Evolutionary conservation across 495 filamentous ascomycete genomes (phyloP), one percentile per base, ranked within the genome.

Genomic region (Letharia columbiana): DNA sequence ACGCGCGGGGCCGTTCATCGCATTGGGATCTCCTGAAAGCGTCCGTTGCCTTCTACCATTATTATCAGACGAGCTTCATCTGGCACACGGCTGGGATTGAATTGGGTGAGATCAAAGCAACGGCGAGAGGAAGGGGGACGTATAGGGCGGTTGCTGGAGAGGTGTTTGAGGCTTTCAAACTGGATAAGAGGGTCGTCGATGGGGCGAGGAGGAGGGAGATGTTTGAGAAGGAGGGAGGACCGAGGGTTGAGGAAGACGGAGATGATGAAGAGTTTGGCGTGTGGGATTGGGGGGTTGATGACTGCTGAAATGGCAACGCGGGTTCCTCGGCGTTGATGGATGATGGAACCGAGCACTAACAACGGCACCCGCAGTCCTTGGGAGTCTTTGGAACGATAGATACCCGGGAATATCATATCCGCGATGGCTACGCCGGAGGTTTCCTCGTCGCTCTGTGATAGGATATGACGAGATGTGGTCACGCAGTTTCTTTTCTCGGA

Each of bases 21-120:
- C 56, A 75, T 17, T 89, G 84, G 84, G 74, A 75, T 13, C 73
- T 87, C 10, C 65, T 91, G 12, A 81, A 88, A 66, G 89, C 90
- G 1, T 89, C 87, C 5, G 77, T 76, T 3, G 74, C 80, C 4
- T 91, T 89, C 70, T 75, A 76, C 49, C 66, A 72, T 50, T 78
- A 75, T 57, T 77, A 80, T 58, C 65, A 67, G 0, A 74, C 67
- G 1, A 77, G 63, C 13, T 83, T 90, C 59, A 76, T 81, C 17
- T 89, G 89, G 78, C 78, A 83, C 62, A 84, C 90, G 49, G 86
- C 86, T 13, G 88, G 87, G 0, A 78, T 78, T 20, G 82, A 86
- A 65, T 74, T 92, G 0, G 85, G 82, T 9, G 76, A 80, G 41
- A 79, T 92, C 20, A 93, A 92, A 71, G 81, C 84, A 2, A 67